Evolutionary conservation across 1,139 yeast species (phyloP), one percentile per base, ranked within the genome.

Genomic region (Taphrina flavorubra): DNA sequence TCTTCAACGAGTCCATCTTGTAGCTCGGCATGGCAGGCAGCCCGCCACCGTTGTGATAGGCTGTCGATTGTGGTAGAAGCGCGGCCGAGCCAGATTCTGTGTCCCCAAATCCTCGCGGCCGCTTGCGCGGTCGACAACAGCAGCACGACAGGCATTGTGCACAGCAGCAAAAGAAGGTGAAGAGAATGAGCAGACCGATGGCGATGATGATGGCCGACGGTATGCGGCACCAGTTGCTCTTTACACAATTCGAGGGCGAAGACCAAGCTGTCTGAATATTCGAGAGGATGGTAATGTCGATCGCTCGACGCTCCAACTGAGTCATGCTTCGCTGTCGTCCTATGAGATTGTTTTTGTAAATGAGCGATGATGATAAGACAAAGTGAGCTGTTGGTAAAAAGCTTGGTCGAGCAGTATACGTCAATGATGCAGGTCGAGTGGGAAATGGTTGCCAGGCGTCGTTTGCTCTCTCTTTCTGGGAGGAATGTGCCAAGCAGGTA

Each of bases 181-280:
- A 66, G 36, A 70, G 65, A 69, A 75, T 39, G 62, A 66, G 55
- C 65, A 68, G 31, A 49, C 55, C 42, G 68, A 71, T 20, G 60
- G 67, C 42, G 71, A 71, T 5, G 72, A 51, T 25, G 46, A 68
- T 34, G 31, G 68, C 57, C 14, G 55, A 40, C 16, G 67, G 68
- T 20, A 60, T 68, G 14, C 70, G 59, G 44, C 70, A 65, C 68
- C 67, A 60, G 42, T 60, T 63, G 40, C 53, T 42, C 46, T 57
- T 55, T 42, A 49, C 40, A 58, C 68, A 65, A 42, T 37, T 34
- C 39, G 58, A 47, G 40, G 68, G 63, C 42, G 62, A 55, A 7
- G 68, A 65, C 55, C 61, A 65, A 13, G 68, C 68, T 13, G 49
- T 11, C 55, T 57, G 58, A 18, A 65, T 49, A 31, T 34, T 49